These are phyloP conservation scores for Hordeum pubiflorum DNA, from an alignment of 202 grass and related monocot species.

Conservation along the genomic window DNA sequence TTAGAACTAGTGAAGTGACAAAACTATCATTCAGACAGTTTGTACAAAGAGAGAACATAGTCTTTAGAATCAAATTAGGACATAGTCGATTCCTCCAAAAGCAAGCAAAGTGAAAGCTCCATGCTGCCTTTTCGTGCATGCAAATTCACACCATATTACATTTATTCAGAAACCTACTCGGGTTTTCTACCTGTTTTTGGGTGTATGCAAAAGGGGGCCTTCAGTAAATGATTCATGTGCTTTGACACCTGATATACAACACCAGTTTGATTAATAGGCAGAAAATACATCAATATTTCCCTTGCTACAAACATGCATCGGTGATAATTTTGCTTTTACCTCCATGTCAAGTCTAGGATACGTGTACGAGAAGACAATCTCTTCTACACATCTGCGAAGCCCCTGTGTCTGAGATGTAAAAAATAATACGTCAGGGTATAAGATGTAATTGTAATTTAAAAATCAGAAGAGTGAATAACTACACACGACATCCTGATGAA, in stretches of 20 bases:
- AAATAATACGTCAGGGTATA: not conserved
- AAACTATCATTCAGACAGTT: not conserved
- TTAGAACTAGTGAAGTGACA: not conserved
- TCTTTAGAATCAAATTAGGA: not conserved
- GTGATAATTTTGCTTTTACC: conserved; percentile 34
- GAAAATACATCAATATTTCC: not conserved
- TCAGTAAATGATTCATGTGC: conserved; percentile 92
- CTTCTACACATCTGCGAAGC: conserved; percentile 78
- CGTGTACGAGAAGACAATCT: conserved; percentile 87
- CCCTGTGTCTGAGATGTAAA: conserved; percentile 39
- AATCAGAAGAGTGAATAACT: not conserved
- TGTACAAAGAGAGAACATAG: not conserved
- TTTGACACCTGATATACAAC: conserved; percentile 63
- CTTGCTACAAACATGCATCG: not conserved
- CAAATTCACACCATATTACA: not conserved
- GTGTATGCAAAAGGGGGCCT: conserved; percentile 37
- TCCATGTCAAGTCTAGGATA: conserved; percentile 99
- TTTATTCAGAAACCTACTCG: not conserved
- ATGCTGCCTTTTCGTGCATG: not conserved
- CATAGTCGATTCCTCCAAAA: not conserved
- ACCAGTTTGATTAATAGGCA: not conserved
- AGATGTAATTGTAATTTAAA: not conserved
- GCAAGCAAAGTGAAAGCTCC: not conserved
- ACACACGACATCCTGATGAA: not conserved
- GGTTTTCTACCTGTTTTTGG: conserved; percentile 65